Percentiles rank a stretch among this genome's conserved stretches.
phyloP scores from a whole-genome alignment of 208 protist genomes.

The Zelonia costaricensis region DNA sequence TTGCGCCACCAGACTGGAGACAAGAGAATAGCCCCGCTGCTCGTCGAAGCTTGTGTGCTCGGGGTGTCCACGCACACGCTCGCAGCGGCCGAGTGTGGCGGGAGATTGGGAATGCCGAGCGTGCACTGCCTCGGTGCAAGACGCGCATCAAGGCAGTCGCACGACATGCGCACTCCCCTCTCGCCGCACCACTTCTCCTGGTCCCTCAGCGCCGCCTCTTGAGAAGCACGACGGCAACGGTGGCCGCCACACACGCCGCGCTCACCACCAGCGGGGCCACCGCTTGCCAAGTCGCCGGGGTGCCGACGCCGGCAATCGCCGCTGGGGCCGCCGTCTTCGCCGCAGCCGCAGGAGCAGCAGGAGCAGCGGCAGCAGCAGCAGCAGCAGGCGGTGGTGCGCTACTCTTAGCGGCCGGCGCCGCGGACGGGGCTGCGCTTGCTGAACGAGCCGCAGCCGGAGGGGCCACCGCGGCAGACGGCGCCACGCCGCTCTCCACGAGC shows the following conservation, averaged over 20 bases:
- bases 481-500: conserved; percentile 21
- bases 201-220: conserved; percentile 17
- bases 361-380: not conserved
- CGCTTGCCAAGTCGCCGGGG: conserved; percentile 25
- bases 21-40: too few relatives aligned
- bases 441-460: not conserved
- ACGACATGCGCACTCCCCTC: not conserved
- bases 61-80: too few relatives aligned
- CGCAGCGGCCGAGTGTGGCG: too few relatives aligned
- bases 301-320: not conserved
- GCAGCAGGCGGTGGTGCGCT: not conserved
- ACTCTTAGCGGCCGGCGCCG: not conserved
- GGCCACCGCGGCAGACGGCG: conserved; percentile 7
- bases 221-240: conserved; percentile 20
- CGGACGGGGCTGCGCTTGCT: not conserved
- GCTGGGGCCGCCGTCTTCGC: too few relatives aligned
- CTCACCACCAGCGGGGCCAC: conserved; percentile 31
- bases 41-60: too few relatives aligned
- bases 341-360: not conserved
- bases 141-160: too few relatives aligned
- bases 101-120: too few relatives aligned
- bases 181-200: not conserved
- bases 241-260: conserved; percentile 27
- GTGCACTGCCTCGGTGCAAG: too few relatives aligned
- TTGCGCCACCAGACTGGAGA: too few relatives aligned